Evolutionary conservation across 331 rosid species (phyloP).

Genomic region (Quercus tomentella): DNA sequence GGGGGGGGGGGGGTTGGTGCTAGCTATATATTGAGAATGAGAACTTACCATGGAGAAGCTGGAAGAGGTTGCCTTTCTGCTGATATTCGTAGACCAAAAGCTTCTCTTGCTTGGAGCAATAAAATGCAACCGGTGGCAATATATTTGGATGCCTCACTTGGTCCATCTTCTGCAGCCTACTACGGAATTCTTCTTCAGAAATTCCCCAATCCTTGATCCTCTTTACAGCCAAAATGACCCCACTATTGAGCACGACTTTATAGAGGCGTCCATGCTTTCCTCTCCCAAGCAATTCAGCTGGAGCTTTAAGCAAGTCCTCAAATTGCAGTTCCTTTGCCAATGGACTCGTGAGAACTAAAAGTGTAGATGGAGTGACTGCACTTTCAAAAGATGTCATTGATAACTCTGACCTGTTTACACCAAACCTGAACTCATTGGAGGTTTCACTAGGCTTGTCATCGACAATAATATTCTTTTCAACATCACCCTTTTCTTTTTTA

Average conservation of each 20-base stretch:
- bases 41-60: slow-evolving; percentile 53
- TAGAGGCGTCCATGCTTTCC: slow-evolving; percentile 72
- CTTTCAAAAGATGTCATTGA: slow-evolving; percentile 52
- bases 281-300: slow-evolving; percentile 65
- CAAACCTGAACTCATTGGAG: slow-evolving; percentile 27
- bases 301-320: slow-evolving; percentile 68
- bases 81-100: slow-evolving; percentile 62
- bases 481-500: slow-evolving; percentile 3
- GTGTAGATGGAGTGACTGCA: slow-evolving; percentile 32
- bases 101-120: slow-evolving; percentile 70
- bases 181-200: slow-evolving; percentile 40
- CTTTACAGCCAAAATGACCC: slow-evolving; percentile 57
- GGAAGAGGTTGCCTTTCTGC: slow-evolving; percentile 66
- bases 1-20: fast-evolving
- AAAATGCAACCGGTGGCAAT: slow-evolving; percentile 57
- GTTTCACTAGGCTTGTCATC: slow-evolving; percentile 24
- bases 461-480: slow-evolving; percentile 11
- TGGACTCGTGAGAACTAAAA: slow-evolving; percentile 41
- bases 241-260: slow-evolving; percentile 54
- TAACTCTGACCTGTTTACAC: slow-evolving; percentile 33
- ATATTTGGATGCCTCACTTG: slow-evolving; percentile 43
- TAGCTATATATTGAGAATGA: background rate
- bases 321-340: slow-evolving; percentile 31
- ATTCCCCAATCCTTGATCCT: slow-evolving; percentile 65
- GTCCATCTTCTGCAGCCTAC: slow-evolving; percentile 44